Conservation (phyloP, 441 rosid species). For the Gossypium trilobum region DNA sequence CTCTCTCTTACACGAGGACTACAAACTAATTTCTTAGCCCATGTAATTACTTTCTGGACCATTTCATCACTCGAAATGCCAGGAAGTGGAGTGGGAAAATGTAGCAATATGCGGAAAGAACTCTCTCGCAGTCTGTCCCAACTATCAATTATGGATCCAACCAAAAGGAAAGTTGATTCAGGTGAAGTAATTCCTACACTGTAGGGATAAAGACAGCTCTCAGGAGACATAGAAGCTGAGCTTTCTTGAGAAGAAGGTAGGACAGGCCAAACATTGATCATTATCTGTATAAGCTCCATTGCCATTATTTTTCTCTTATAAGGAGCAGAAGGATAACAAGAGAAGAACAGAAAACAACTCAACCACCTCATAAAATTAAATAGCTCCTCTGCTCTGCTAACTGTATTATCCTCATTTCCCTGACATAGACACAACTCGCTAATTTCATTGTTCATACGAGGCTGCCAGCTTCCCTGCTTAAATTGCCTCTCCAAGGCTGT, state of each 20-base stretch:
- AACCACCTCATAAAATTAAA: constrained; percentile 89
- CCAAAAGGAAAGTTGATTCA: constrained; percentile 62
- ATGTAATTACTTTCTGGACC: constrained; percentile 55
- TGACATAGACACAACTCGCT: constrained; percentile 20
- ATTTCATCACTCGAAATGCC: constrained; percentile 63
- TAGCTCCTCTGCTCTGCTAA: constrained; percentile 55
- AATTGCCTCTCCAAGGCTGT: constrained; percentile 84
- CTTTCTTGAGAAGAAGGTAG: constrained; percentile 37
- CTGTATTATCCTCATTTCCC: constrained; percentile 30
- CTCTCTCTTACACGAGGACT: constrained; percentile 98
- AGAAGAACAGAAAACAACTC: constrained; percentile 68
- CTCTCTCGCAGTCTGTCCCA: constrained; percentile 91
- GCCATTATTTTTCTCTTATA: constrained; percentile 95
- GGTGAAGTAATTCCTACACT: constrained; percentile 57
- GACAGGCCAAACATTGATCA: constrained; percentile 81
- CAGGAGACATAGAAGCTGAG: constrained; percentile 26
- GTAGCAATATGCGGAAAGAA: constrained; percentile 77
- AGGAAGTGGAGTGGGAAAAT: constrained; percentile 89
- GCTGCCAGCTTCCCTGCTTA: constrained; percentile 68
- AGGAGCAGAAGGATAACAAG: constrained; percentile 98
- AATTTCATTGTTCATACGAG: constrained; percentile 25
- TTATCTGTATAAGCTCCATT: constrained; percentile 72
- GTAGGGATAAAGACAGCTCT: constrained; percentile 55
- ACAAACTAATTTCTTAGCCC: constrained; percentile 86
- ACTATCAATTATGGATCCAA: constrained; percentile 90